Base-by-base conservation (phyloP, 2,329 filamentous ascomycete species). In the Lecanosticta acicola region DNA sequence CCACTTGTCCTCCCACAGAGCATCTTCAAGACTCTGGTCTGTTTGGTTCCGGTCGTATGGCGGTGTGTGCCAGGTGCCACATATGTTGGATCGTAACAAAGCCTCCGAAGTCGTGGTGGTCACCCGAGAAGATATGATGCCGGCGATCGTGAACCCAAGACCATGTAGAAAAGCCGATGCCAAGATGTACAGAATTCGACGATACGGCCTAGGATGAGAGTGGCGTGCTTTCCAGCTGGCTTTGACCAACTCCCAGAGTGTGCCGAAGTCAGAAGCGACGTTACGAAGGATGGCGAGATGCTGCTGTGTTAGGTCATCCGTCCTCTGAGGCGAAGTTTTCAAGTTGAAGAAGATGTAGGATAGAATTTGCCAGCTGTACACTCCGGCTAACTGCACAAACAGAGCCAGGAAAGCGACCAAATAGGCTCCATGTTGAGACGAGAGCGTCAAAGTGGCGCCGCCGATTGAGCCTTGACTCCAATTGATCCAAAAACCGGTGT, bases 401-500 rank as follows among this genome's bases (percentile, higher is more conserved):
- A 38, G 21, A 11, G 42, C 42, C 9, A 44, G 24, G 3, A 39
- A 44, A 3, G 42, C 42, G 26, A 44, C 17, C 19, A 44, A 11
- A 35, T 44, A 44, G 14, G 35, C 42, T 4, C 42, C 34, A 39
- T 38, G 11, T 16, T 29, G 21, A 3, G 32, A 29, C 11, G 20
- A 10, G 3, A 44, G 26, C 16, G 42, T 44, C 9, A 44, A 35
- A 2, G 42, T 44, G 7, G 42, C 20, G 20, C 42, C 42, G 5
- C 14, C 11, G 3, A 39, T 26, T 13, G 13, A 35, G 13, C 20
- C 42, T 9, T 38, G 18, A 13, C 17, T 38, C 33, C 34, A 18
- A 13, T 44, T 44, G 42, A 32, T 44, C 42, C 42, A 44, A 21
- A 39, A 29, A 13, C 34, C 42, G 13, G 33, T 37, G 42, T 32